These are phyloP conservation scores for Furcasterigmium sp. DNA, from an alignment of 2,329 filamentous ascomycete species.

Conservation along the genomic window DNA sequence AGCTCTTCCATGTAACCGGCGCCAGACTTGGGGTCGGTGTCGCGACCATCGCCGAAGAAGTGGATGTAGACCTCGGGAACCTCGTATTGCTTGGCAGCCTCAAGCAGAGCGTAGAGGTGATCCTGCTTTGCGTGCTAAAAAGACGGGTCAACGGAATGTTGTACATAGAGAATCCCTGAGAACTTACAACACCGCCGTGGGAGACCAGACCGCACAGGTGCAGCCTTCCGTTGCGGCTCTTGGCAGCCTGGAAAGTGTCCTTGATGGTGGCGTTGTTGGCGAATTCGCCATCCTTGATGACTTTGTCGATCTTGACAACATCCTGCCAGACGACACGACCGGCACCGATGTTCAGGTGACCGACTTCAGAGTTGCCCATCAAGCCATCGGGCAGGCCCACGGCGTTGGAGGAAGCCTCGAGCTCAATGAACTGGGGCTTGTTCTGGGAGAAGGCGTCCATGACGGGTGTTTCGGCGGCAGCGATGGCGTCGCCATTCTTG, in stretches of 20 bases:
- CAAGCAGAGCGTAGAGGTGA: slow-evolving; percentile 81
- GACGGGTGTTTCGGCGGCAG: slow-evolving; percentile 83
- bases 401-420: slow-evolving; percentile 92
- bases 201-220: slow-evolving; percentile 91
- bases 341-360: slow-evolving; percentile 96
- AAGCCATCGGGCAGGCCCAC: slow-evolving; percentile 94
- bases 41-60: slow-evolving; percentile 97
- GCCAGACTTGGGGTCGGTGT: slow-evolving; percentile 95
- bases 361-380: slow-evolving; percentile 99
- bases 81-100: slow-evolving; percentile 81
- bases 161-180: neutral
- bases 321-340: slow-evolving; percentile 98
- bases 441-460: slow-evolving; percentile 91
- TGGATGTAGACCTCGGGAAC: slow-evolving; percentile 95
- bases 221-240: slow-evolving; percentile 83
- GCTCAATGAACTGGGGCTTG: slow-evolving; percentile 79
- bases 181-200: slow-evolving; percentile 79
- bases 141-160: slow-evolving; percentile 1
- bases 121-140: slow-evolving; percentile 92
- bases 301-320: slow-evolving; percentile 91
- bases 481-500: slow-evolving; percentile 90
- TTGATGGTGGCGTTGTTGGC: slow-evolving; percentile 72
- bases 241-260: slow-evolving; percentile 70
- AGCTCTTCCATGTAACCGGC: slow-evolving; percentile 84
- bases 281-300: slow-evolving; percentile 80